Evolutionary conservation across 768 basidiomycete genomes (phyloP), one percentile per base, ranked within the genome.

Genomic region (Kwoniella sp.): DNA sequence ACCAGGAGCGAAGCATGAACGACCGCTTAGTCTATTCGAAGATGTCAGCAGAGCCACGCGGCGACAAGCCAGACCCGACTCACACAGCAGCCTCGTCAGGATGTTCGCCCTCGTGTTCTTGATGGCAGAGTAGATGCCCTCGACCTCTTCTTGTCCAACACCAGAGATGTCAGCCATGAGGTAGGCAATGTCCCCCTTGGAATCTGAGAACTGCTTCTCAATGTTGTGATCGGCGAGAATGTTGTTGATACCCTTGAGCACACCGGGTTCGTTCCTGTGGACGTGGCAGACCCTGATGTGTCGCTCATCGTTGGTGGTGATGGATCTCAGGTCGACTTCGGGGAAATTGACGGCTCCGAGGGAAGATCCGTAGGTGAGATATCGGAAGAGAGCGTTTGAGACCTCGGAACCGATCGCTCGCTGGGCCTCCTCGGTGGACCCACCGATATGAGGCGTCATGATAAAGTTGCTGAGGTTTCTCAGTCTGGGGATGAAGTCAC

Each of bases 401-500:
- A 99, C 95, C 75, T 99, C 95, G 52, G 89, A 85, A 12, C 95
- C 95, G 54, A 99, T 98, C 83, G 92, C 89, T 47, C 84, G 81
- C 75, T 99, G 95, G 5, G 95, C 95, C 74, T 99, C 95, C 74
- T 99, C 95, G 15, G 95, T 99, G 26, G 93, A 98, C 33, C 95
- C 95, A 52, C 95, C 95, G 67, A 99, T 98, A 71, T 99, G 95
- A 19, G 95, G 95, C 0, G 95, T 98, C 66, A 98, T 84, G 69
- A 98, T 91, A 56, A 98, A 82, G 75, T 99, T 99, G 45, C 86
- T 84, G 51, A 90, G 77, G 0, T 77, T 75, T 53, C 88, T 81
- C 25, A 99, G 82, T 20, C 82, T 75, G 57, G 81, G 83, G 5
- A 88, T 80, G 86, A 91, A 99, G 0, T 83, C 43, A 70, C 93